Percentiles rank a stretch among this genome's conserved stretches.
Evolutionary conservation across 495 filamentous ascomycete species (phyloP).

Genomic region (Cladorrhinum samala): DNA sequence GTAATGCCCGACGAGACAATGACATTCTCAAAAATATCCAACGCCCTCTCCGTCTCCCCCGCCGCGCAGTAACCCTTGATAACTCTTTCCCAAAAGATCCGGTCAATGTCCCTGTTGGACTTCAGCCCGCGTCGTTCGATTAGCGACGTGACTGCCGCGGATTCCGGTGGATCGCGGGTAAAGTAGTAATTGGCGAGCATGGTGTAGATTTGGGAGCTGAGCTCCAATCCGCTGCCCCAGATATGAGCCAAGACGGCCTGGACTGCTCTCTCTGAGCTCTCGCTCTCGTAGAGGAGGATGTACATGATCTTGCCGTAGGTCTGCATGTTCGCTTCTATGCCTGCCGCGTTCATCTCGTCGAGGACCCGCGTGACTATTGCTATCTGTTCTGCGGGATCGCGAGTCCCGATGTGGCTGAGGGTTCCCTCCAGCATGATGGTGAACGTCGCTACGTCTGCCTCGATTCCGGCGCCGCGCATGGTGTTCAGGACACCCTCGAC

Average conservation of each 20-base stretch:
- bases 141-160: constrained; percentile 50
- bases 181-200: constrained; percentile 67
- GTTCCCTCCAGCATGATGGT: constrained; percentile 38
- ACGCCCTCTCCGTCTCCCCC: constrained; percentile 45
- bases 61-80: constrained; percentile 53
- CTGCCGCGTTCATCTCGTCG: constrained; percentile 43
- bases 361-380: constrained; percentile 38
- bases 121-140: constrained; percentile 40
- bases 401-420: constrained; percentile 17
- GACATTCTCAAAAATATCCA: constrained; percentile 44
- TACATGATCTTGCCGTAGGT: constrained; percentile 61
- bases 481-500: constrained; percentile 37
- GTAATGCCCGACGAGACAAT: constrained; percentile 27
- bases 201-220: constrained; percentile 60
- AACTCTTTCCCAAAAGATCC: constrained; percentile 61
- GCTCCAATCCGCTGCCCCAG: constrained; percentile 40
- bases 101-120: constrained; percentile 40
- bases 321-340: constrained; percentile 48
- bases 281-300: constrained; percentile 45
- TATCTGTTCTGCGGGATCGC: constrained; percentile 26
- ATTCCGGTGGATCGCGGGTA: constrained; percentile 46
- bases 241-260: constrained; percentile 57
- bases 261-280: constrained; percentile 41
- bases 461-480: constrained; percentile 31
- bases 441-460: constrained; percentile 36